Base-by-base conservation (phyloP, 1,284 basidiomycete species). In the Ceratobasidium sp. region DNA sequence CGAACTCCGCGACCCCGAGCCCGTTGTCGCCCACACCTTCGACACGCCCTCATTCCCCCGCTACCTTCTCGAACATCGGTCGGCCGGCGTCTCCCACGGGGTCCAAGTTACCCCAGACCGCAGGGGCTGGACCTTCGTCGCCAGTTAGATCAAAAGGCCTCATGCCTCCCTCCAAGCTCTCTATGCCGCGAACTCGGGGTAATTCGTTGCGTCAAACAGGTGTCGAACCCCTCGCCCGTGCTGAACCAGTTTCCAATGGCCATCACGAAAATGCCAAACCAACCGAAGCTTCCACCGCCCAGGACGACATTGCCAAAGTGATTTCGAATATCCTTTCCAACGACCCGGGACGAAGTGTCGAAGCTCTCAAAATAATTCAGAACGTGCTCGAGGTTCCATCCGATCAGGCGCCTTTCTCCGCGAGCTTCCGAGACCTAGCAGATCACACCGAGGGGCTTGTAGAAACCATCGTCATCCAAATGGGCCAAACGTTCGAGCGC, bases 331-430 rank as follows among this genome's bases (percentile, higher is more conserved):
- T 95, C 64, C 83, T 94, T 71, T 94, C 91, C 79, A 92, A 88
- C 75, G 94, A 97, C 81, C 85, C 93, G 0, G 83, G 87, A 33
- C 86, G 90, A 58, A 93, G 94, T 77, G 94, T 98, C n/a, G 92
- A 96, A 72, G 94, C 94, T 0, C 84, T 99, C 77, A 99, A 99
- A 83, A 90, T 88, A 77, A 87, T 96, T 49, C 94, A 97, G 78
- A 89, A 88, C 77, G 88, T 92, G 73, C 83, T 96, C 5, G 86
- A 90, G 74, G 82, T 90, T 18, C 87, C 88, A 8, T 69, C 66
- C 7, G 66, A 69, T 40, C 66, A 69, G 28, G 66, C 66, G 16
- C 88, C 92, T 12, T 86, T 85, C 23, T 63, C 72, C 11, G 49
- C 87, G 54, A 84, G 86, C 14, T 94, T 93, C 79, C 87, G 85